Conservation (phyloP, 768 basidiomycete genomes). For the Kwoniella europaea region DNA sequence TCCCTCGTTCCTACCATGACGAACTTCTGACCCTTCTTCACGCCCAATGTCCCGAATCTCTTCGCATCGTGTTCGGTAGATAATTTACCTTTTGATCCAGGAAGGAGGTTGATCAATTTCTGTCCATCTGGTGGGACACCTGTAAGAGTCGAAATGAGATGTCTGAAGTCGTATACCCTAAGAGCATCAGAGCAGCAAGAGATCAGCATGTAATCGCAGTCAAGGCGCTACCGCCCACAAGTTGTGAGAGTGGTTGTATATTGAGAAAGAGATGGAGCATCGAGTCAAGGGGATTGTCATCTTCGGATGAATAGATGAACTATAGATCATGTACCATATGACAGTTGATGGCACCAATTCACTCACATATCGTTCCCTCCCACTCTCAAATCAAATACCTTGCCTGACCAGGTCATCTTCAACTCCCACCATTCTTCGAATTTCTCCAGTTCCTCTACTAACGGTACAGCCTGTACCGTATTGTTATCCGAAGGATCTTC, state of each 20-base stretch:
- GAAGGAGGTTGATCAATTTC: constrained; percentile 80
- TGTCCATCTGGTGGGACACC: constrained; percentile 81
- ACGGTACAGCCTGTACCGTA: constrained; percentile 16
- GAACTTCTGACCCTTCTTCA: constrained; percentile 68
- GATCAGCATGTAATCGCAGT: no score
- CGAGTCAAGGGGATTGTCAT: no score
- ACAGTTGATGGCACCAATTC: not conserved
- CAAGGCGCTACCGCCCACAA: no score
- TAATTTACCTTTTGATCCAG: constrained; percentile 69
- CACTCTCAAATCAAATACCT: constrained; percentile 68
- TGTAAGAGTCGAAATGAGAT: constrained; percentile 69
- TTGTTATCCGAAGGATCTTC: not conserved
- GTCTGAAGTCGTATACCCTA: constrained; percentile 82
- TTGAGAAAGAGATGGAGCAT: no score
- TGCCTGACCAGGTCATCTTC: constrained; percentile 75
- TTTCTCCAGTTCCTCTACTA: constrained; percentile 20
- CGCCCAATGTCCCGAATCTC: constrained; percentile 55
- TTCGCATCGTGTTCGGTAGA: constrained; percentile 75
- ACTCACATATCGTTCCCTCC: constrained; percentile 79
- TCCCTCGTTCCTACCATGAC: constrained; percentile 84
- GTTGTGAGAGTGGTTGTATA: no score
- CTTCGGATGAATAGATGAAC: no score
- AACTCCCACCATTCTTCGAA: constrained; percentile 58
- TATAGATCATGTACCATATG: no score
- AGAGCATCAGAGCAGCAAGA: not conserved